Evolutionary conservation across 1,284 basidiomycete genomes (phyloP).

Genomic region (Ganoderma lingzhi): DNA sequence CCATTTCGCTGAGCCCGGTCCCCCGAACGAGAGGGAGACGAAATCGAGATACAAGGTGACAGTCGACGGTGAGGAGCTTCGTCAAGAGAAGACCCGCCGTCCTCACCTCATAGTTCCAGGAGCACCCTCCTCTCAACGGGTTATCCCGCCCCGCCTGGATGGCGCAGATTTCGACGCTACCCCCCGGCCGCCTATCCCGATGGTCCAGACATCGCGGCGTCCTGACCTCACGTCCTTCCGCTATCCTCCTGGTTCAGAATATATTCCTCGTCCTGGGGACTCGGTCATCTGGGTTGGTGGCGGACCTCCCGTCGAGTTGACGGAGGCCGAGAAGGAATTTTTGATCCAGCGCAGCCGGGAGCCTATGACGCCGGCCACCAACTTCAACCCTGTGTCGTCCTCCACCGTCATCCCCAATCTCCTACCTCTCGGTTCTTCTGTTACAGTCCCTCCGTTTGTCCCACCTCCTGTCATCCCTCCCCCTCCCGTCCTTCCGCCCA

Average conservation of each 20-base stretch:
- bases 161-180: constrained; percentile 22
- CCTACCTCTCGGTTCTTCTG: not conserved
- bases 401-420: not conserved
- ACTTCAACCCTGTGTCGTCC: not conserved
- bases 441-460: not conserved
- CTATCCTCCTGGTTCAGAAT: constrained; percentile 5
- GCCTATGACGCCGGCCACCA: not conserved
- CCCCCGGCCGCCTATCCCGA: constrained; percentile 17
- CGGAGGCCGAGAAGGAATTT: not conserved
- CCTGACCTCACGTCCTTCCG: not conserved
- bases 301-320: not conserved
- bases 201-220: not conserved
- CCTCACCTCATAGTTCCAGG: constrained; percentile 37
- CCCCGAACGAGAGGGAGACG: constrained; percentile 3
- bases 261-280: constrained; percentile 5
- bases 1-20: constrained; percentile 12
- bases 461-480: constrained; percentile 6
- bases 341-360: not conserved
- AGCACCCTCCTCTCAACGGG: constrained; percentile 31
- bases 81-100: constrained; percentile 29
- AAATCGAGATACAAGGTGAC: constrained; percentile 18
- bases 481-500: not conserved
- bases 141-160: constrained; percentile 27
- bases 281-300: constrained; percentile 5
- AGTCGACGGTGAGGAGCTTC: constrained; percentile 21